Evolutionary conservation across 2,329 filamentous ascomycete genomes (phyloP).

Genomic region (Alternaria triticimaculans): DNA sequence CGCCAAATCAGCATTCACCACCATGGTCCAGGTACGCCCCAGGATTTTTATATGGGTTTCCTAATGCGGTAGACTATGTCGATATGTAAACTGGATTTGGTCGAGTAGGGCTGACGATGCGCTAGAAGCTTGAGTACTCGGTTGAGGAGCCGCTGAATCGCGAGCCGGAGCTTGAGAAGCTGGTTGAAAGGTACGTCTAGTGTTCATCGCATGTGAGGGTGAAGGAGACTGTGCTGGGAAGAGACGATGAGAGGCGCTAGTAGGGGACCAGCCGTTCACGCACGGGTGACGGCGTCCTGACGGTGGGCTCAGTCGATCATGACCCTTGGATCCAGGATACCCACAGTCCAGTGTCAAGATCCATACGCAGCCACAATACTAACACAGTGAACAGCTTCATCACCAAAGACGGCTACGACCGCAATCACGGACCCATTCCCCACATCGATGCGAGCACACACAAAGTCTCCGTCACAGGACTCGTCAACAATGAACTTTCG

Average conservation of each 20-base stretch:
- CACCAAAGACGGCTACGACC: slow-evolving; percentile 59
- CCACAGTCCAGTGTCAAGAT: neutral
- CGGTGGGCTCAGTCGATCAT: neutral
- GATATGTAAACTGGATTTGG: neutral
- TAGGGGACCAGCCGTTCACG: neutral
- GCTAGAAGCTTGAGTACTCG: slow-evolving; percentile 49
- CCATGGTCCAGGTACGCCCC: slow-evolving; percentile 36
- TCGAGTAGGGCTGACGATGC: slow-evolving; percentile 18
- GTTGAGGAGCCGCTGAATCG: slow-evolving; percentile 57
- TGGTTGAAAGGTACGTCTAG: slow-evolving; percentile 52
- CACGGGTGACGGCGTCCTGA: neutral
- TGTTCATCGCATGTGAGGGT: no score
- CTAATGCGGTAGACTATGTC: slow-evolving; percentile 27
- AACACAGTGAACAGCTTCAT: slow-evolving; percentile 52
- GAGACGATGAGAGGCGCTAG: neutral
- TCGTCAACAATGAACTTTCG: slow-evolving; percentile 53
- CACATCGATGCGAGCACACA: slow-evolving; percentile 52
- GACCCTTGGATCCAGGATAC: neutral
- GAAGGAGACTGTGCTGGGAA: neutral
- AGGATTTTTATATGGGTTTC: slow-evolving; percentile 16
- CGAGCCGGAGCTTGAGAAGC: slow-evolving; percentile 54
- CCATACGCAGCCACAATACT: neutral
- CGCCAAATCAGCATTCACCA: slow-evolving; percentile 30
- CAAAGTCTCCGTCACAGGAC: slow-evolving; percentile 58
- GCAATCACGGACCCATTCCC: slow-evolving; percentile 63